Evolutionary conservation across 306 rosid genomes (phyloP).

Genomic region (Cucurbita moschata): DNA sequence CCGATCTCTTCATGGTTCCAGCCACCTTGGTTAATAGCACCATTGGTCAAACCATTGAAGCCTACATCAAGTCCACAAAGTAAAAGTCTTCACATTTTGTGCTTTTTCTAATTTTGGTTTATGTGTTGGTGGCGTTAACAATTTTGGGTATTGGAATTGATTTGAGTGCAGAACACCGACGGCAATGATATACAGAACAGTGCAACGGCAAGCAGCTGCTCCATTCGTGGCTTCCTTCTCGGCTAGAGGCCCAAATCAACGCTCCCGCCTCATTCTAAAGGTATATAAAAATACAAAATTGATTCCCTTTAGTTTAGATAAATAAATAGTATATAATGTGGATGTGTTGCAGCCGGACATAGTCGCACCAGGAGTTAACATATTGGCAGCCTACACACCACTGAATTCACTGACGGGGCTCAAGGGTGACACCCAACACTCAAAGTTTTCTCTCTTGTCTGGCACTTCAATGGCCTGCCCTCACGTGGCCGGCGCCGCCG

Average conservation of each 20-base stretch:
- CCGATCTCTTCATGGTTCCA: constrained; percentile 65
- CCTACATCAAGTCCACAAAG: constrained; percentile 54
- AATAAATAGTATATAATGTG: background rate
- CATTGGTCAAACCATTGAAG: constrained; percentile 21
- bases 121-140: too few relatives aligned
- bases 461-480: constrained; percentile 98
- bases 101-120: background rate
- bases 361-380: constrained; percentile 71
- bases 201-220: constrained; percentile 26
- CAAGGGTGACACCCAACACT: constrained; percentile 61
- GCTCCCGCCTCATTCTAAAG: constrained; percentile 52
- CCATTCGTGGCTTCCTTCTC: constrained; percentile 79
- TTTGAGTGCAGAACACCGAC: constrained; percentile 34
- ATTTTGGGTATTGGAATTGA: background rate
- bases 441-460: constrained; percentile 66
- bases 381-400: constrained; percentile 69
- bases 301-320: too few relatives aligned
- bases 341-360: constrained; percentile 54
- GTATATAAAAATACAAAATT: constrained; percentile 10
- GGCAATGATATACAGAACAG: constrained; percentile 51
- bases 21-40: constrained; percentile 40
- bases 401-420: constrained; percentile 48
- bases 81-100: background rate
- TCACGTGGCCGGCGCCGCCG: constrained; percentile 76
- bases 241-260: constrained; percentile 71